Conservation (phyloP, 176 grass and related monocot species). For the Melocanna baccifera region DNA sequence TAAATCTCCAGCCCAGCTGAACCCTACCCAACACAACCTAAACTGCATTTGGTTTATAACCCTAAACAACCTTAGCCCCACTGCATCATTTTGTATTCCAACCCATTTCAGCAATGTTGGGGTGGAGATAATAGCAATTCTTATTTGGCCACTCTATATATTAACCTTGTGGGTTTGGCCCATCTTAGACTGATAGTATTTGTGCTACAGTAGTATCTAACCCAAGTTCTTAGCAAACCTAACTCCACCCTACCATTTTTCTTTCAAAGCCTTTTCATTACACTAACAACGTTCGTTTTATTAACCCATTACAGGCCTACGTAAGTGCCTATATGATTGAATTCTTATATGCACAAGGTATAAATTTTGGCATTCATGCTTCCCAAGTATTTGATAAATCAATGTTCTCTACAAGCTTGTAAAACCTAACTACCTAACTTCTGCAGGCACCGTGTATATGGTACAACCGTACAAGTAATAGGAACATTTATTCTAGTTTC, state of each 20-base stretch:
- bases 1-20: neutral
- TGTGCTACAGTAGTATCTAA: neutral
- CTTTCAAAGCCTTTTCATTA: neutral
- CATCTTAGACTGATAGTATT: neutral
- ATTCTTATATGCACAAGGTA: neutral
- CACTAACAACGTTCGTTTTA: neutral
- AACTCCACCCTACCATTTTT: neutral
- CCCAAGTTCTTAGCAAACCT: neutral
- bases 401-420: neutral
- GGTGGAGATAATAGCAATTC: slow-evolving; percentile 2
- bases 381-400: neutral
- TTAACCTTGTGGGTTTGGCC: neutral
- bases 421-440: neutral
- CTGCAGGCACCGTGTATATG: neutral
- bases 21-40: neutral
- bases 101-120: neutral
- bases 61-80: neutral
- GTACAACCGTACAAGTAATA: neutral
- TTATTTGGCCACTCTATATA: neutral
- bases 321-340: neutral
- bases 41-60: neutral
- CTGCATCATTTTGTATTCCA: neutral
- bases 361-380: neutral
- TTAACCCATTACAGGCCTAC: neutral
- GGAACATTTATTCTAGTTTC: neutral